Conservation (phyloP, 2,329 filamentous ascomycete genomes). For the Colletotrichum brevisporum region DNA sequence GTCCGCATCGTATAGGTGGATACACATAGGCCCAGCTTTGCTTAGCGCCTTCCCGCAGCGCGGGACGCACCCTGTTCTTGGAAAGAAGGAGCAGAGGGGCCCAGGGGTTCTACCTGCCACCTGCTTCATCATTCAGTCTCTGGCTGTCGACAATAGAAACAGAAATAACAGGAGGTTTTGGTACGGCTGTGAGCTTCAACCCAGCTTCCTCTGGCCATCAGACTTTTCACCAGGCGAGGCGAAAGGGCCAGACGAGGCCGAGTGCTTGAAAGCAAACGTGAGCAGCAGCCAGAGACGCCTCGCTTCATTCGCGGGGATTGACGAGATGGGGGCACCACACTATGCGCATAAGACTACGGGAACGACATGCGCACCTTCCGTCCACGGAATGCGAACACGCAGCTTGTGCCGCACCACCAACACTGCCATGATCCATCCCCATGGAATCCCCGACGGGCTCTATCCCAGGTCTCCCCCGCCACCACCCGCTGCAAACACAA, state of each 20-base stretch:
- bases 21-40: neutral
- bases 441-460: slow-evolving; percentile 14
- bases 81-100: slow-evolving; percentile 23
- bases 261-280: too few relatives aligned
- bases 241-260: too few relatives aligned
- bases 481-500: slow-evolving; percentile 8
- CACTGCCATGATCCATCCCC: slow-evolving; percentile 13
- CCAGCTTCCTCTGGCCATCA: too few relatives aligned
- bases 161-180: too few relatives aligned
- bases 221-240: too few relatives aligned
- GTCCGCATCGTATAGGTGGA: neutral
- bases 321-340: neutral
- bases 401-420: slow-evolving; percentile 18
- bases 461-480: slow-evolving; percentile 9
- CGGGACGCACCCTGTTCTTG: slow-evolving; percentile 37
- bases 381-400: slow-evolving; percentile 26
- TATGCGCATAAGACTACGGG: slow-evolving; percentile 27
- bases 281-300: too few relatives aligned
- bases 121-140: neutral
- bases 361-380: slow-evolving; percentile 33
- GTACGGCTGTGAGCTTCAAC: too few relatives aligned
- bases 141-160: too few relatives aligned
- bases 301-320: too few relatives aligned
- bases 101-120: slow-evolving; percentile 35
- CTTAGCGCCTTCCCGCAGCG: slow-evolving; percentile 36